Base-by-base conservation (phyloP, 495 filamentous ascomycete species). In the Trypethelium eluteriae region DNA sequence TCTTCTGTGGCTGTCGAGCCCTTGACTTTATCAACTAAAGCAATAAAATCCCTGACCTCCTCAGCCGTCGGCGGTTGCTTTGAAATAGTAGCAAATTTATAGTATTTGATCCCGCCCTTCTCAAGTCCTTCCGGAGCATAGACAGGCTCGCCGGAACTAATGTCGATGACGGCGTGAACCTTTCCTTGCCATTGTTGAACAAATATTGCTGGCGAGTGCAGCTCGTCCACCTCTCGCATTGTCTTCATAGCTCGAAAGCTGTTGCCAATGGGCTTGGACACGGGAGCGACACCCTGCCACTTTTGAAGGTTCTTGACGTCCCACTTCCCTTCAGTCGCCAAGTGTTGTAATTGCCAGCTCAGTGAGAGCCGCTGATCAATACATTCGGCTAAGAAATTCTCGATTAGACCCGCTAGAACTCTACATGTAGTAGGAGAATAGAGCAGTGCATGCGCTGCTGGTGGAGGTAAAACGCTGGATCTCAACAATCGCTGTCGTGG, bases 261-360 rank as follows among this genome's bases (percentile, higher is more conserved):
- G 38, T 86, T 84, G 3, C 77, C 85, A 59, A 98, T 93, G 5
- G 87, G 85, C 34, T 83, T 81, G 1, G 91, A 94, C 32, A 96
- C 89, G 2, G 92, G 88, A 9, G 77, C 75, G 0, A 95, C 88
- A 38, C 84, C 83, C 70, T 89, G 81, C 93, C 93, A 98, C 71
- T 97, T 97, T 65, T 82, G 86, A 12, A 96, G 84, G 75, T 98
- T 98, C 80, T 98, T 97, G 66, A 98, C 90, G 74, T 96, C 93
- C 93, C 93, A 97, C 78, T 98, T 98, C 12, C 93, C 92, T 65
- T 90, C 89, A 2, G 87, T 89, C 46, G 87, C 88, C 35, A 98
- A 83, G 74, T 91, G 85, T 71, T 91, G 88, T 18, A 97, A 79
- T 77, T 98, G 93, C 93, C 93, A 98, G 16, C 88, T 90, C 4